Evolutionary conservation across 208 protist genomes (phyloP), one percentile per base, ranked within the genome.

Genomic region (Porcisia deanei): DNA sequence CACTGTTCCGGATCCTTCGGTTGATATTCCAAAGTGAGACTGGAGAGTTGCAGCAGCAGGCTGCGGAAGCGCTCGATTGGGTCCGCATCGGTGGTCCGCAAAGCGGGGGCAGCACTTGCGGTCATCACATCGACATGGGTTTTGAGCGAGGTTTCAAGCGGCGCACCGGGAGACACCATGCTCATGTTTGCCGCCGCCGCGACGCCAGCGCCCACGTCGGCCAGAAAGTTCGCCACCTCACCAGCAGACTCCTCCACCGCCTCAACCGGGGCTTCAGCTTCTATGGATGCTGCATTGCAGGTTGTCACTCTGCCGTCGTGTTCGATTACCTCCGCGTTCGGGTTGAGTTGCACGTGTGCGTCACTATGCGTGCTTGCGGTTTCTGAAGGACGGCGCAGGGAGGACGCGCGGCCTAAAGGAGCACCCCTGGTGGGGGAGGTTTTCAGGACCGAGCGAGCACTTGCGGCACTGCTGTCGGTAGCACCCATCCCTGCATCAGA

Each of bases 1-100:
- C 71, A 87, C 81, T 87, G 82, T 60, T 90, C 86, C 39, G 86
- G 83, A 71, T 92, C 88, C 54, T 85, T 85, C 22, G 86, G 81
- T 12, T 77, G 75, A 60, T 75, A 79, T 30, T 71, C 71, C 30
- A 92, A 81, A 16, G 88, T 47, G 30, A 81, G 75, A 18, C 53
- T 52, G 30, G 88, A 83, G 0, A 92, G 77, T 60, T 88, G 66
- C 49, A 87, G 76, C 58, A 92, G 75, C 39, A 92, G 77, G 22
- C 69, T 57, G 14, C 81, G 82, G 37, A 86, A 80, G 70, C 66
- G 79, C 1, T 74, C 75, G 69, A 73, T 64, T 16, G 66, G 52
- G 49, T 72, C 68, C 16, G 8, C 47, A 41, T n/a, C 30, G n/a
- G 47, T 57, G 47, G 16, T 25, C 41, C n/a, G 41, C 2, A n/a